Evolutionary conservation across 192 early-diverging fungal species (phyloP).

Genomic region (Backusella tarrabulga): DNA sequence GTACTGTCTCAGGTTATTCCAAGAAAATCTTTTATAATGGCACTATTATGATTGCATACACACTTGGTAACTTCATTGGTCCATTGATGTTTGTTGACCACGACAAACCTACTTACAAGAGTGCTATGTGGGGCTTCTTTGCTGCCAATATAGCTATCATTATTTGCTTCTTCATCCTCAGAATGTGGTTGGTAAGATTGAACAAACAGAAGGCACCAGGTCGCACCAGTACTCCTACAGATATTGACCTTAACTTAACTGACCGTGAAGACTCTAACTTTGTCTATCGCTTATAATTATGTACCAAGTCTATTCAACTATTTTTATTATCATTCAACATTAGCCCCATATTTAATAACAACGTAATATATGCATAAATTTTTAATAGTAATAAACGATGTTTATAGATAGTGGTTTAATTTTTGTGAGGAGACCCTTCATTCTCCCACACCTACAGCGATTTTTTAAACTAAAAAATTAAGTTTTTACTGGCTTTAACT

Average conservation of each 20-base stretch:
- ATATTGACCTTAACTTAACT: not conserved
- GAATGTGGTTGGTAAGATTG: not conserved
- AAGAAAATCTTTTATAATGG: slow-evolving; percentile 16
- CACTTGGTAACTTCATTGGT: slow-evolving; percentile 20
- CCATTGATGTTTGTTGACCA: slow-evolving; percentile 16
- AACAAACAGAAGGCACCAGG: not conserved
- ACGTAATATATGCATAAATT: not conserved
- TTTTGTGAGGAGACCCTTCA: not conserved
- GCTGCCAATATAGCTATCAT: slow-evolving; percentile 5
- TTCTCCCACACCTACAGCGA: not conserved
- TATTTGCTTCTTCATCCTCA: not conserved
- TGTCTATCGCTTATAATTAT: slow-evolving; percentile 15
- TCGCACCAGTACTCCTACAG: not conserved
- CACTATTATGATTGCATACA: slow-evolving; percentile 5
- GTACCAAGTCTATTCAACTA: not conserved
- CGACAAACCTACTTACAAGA: slow-evolving; percentile 9
- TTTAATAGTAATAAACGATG: not conserved
- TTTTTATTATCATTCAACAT: not conserved
- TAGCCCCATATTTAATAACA: not conserved
- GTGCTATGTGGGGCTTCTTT: slow-evolving; percentile 9
- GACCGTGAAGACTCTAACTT: slow-evolving; percentile 1
- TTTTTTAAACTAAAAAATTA: not conserved
- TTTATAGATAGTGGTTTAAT: not conserved
- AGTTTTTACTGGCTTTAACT: not conserved
- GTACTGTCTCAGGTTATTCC: slow-evolving; percentile 10